phyloP scores from a whole-genome alignment of 192 early-diverging fungal genomes.

The Oehlia diaphana region DNA sequence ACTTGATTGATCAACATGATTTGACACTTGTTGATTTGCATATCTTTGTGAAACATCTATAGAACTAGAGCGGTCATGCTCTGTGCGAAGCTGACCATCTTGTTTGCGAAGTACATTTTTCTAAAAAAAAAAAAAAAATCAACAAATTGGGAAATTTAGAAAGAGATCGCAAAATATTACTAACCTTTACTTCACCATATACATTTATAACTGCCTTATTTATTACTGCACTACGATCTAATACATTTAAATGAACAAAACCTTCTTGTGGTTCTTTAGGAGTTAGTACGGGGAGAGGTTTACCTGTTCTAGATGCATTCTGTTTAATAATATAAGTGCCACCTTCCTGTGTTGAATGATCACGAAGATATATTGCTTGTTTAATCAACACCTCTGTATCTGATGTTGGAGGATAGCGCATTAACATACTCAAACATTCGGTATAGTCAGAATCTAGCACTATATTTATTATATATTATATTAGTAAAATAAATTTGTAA shows the following conservation, averaged over 20 bases:
- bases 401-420: slow-evolving; percentile 59
- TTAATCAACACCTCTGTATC: slow-evolving; percentile 54
- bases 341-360: slow-evolving; percentile 51
- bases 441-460: slow-evolving; percentile 67
- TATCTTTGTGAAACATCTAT: slow-evolving; percentile 8
- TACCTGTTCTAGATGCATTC: slow-evolving; percentile 46
- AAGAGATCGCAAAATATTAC: not conserved
- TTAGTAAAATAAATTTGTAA: too few species aligned
- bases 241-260: slow-evolving; percentile 51
- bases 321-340: slow-evolving; percentile 56
- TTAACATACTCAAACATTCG: slow-evolving; percentile 59
- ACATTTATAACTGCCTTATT: slow-evolving; percentile 53
- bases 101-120: slow-evolving; percentile 16
- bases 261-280: slow-evolving; percentile 32
- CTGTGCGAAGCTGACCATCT: slow-evolving; percentile 30
- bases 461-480: slow-evolving; percentile 13
- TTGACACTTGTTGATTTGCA: not conserved
- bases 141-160: not conserved
- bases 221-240: slow-evolving; percentile 53
- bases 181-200: slow-evolving; percentile 44
- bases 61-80: not conserved
- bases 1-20: not conserved
- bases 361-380: slow-evolving; percentile 66
- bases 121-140: not conserved
- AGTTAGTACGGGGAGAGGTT: slow-evolving; percentile 1